Percentiles rank a stretch among this genome's conserved stretches.
phyloP scores from a whole-genome alignment of 352 stramenopile genomes.

The Globisporangium splendens region DNA sequence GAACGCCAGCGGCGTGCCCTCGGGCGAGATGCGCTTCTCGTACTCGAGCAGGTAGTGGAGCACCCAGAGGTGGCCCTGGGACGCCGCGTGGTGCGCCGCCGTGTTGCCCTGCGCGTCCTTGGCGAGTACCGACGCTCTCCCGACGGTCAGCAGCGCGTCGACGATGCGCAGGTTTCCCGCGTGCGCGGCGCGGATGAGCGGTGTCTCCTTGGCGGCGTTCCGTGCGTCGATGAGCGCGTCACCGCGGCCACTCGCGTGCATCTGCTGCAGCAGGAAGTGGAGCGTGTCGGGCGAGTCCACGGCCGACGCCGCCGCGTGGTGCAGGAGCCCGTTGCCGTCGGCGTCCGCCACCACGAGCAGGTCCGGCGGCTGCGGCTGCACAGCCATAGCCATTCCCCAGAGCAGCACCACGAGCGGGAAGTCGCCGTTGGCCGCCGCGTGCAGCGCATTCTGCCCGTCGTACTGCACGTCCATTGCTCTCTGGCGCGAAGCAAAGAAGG shows the following conservation, averaged over 20 bases:
- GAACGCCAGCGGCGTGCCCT: conserved; percentile 3
- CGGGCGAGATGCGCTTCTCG: conserved; percentile 17
- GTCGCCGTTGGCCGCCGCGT: conserved; percentile 72
- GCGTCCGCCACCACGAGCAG: conserved; percentile 44
- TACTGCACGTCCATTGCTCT: conserved; percentile 55
- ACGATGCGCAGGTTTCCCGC: conserved; percentile 61
- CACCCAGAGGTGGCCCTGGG: conserved; percentile 66
- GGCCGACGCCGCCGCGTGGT: conserved; percentile 50
- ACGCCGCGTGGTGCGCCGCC: conserved; percentile 62
- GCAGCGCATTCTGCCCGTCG: conserved; percentile 71
- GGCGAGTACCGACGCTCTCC: conserved; percentile 41
- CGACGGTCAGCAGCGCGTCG: conserved; percentile 51
- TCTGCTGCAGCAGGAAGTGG: conserved; percentile 81
- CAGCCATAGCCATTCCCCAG: conserved; percentile 80
- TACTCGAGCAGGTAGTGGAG: conserved; percentile 70
- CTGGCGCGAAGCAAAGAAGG: conserved; percentile 1
- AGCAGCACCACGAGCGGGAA: conserved; percentile 84
- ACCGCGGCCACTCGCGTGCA: conserved; percentile 26
- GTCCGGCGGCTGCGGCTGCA: conserved; percentile 47
- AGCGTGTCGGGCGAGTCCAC: conserved; percentile 59
- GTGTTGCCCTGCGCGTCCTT: conserved; percentile 65
- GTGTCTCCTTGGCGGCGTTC: conserved; percentile 64
- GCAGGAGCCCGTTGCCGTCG: conserved; percentile 50
- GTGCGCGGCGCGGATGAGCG: conserved; percentile 74
- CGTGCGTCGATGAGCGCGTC: conserved; percentile 43